Evolutionary conservation across 2,329 filamentous ascomycete species (phyloP), one percentile per base, ranked within the genome.

Genomic region (Endoconidiophora laricicola): DNA sequence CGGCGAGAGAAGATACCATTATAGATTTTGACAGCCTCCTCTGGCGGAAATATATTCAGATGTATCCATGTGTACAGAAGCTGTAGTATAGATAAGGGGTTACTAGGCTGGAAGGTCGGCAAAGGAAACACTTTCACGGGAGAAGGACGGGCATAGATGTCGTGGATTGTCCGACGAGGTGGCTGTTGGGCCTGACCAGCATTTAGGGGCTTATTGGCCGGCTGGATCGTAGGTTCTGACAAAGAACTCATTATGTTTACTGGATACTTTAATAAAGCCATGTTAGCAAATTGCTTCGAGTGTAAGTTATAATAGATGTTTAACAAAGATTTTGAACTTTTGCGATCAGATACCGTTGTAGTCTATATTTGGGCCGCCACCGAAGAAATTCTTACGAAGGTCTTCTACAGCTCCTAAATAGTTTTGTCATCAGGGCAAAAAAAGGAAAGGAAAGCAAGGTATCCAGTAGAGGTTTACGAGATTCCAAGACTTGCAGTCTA

Each of bases 341-440:
- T 46, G 37, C 46, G 46, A 43, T 91, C 85, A 91, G 85, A 91
- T 91, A 91, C 85, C 85, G 85, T 91, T 90, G 84, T 91, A 91
- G 85, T 91, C 84, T 83, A 82, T 80, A 77, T 65, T 48, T 48
- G 48, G 48, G 48, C 51, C 47, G 44, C 46, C 51, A 53, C 42
- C 51, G 48, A 53, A 53, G 51, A 50, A 49, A 39, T 53, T 48
- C 51, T 53, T 53, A 53, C 51, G 51, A 48, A 53, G 47, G 51
- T 50, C 51, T 50, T 53, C 48, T 53, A 53, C 46, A 53, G 51
- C 51, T 53, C 51, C 44, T 44, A 20, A 47, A 37, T 47, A 61
- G 66, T 64, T 65, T 66, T 74, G 72, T 81, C 78, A 81, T 82
- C 78, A 81, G 62, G 49, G 60, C 59, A 67, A 54, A 44, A 29